Evolutionary conservation across 768 basidiomycete genomes (phyloP).

Genomic region (Erythrobasidium yunnanense): DNA sequence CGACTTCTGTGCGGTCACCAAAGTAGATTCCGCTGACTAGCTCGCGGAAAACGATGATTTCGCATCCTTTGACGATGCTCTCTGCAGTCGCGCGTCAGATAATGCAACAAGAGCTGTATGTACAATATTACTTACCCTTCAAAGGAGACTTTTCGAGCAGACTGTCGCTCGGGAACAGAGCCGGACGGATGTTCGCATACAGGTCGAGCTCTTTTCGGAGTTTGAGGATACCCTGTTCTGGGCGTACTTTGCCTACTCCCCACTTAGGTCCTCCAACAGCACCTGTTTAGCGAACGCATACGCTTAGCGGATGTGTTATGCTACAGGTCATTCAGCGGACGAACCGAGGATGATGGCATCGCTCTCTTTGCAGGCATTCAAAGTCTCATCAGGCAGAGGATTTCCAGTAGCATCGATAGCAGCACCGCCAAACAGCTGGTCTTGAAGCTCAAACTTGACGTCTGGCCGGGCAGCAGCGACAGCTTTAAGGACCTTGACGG

Average conservation of each 20-base stretch:
- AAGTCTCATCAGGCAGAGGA: slow-evolving; percentile 69
- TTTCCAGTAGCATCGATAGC: slow-evolving; percentile 83
- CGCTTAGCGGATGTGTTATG: background rate
- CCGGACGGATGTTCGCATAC: slow-evolving; percentile 96
- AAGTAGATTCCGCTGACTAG: slow-evolving; percentile 95
- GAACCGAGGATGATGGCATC: slow-evolving; percentile 92
- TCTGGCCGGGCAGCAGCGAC: slow-evolving; percentile 52
- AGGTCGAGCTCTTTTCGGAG: slow-evolving; percentile 87
- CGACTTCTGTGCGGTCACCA: slow-evolving; percentile 69
- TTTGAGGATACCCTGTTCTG: slow-evolving; percentile 76
- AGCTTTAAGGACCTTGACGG: slow-evolving; percentile 65
- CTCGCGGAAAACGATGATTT: slow-evolving; percentile 91
- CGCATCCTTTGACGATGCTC: slow-evolving; percentile 40
- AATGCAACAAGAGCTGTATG: background rate
- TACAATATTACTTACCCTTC: slow-evolving; percentile 62
- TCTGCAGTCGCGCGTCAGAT: slow-evolving; percentile 16
- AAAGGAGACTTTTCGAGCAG: slow-evolving; percentile 80
- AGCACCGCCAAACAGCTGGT: slow-evolving; percentile 75
- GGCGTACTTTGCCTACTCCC: slow-evolving; percentile 78
- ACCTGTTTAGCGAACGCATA: slow-evolving; percentile 47
- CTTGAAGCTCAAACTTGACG: slow-evolving; percentile 61
- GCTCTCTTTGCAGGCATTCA: slow-evolving; percentile 78
- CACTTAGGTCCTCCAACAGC: slow-evolving; percentile 99
- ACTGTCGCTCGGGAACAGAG: slow-evolving; percentile 84
- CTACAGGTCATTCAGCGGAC: background rate